These are phyloP conservation scores for Desmodesmus armatus DNA, from an alignment of 139 green algal species.

Conservation along the genomic window DNA sequence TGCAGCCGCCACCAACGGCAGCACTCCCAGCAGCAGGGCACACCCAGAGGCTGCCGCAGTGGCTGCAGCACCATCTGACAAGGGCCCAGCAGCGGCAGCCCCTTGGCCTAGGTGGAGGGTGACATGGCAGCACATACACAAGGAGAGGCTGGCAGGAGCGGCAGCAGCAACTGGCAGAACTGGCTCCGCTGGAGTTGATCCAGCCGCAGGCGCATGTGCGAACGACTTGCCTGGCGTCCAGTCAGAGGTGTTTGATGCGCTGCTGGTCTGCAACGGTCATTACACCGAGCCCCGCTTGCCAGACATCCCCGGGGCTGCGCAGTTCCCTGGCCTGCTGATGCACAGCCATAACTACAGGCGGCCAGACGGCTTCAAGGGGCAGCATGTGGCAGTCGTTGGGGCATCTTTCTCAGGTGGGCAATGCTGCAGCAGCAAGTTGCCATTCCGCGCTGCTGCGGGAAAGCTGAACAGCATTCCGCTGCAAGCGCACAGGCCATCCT, in stretches of 20 bases:
- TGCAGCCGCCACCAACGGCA: neutral
- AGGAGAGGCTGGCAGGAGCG: neutral
- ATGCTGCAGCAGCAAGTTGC: neutral
- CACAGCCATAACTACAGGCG: slow-evolving; percentile 80
- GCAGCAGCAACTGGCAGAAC: neutral
- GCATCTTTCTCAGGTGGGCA: slow-evolving; percentile 67
- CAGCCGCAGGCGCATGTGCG: neutral
- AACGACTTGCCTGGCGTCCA: too few relatives aligned
- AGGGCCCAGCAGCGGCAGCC: neutral
- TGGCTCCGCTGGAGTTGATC: neutral
- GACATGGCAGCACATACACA: neutral
- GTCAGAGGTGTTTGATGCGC: slow-evolving; percentile 77
- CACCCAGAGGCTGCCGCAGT: slow-evolving; percentile 3
- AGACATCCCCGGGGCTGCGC: slow-evolving; percentile 50
- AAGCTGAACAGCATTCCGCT: neutral
- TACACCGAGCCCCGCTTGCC: slow-evolving; percentile 75
- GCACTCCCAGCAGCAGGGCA: neutral
- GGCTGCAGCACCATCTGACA: neutral
- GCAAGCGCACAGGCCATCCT: too few relatives aligned
- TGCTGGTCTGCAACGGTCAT: slow-evolving; percentile 88
- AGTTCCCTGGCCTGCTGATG: slow-evolving; percentile 67
- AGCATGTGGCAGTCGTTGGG: slow-evolving; percentile 76
- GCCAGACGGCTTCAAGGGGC: slow-evolving; percentile 61
- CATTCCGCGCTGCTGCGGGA: neutral
- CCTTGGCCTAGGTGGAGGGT: neutral